Conservation (phyloP, 1,139 yeast genomes). For the Suzukiozyma palmioleophila region DNA sequence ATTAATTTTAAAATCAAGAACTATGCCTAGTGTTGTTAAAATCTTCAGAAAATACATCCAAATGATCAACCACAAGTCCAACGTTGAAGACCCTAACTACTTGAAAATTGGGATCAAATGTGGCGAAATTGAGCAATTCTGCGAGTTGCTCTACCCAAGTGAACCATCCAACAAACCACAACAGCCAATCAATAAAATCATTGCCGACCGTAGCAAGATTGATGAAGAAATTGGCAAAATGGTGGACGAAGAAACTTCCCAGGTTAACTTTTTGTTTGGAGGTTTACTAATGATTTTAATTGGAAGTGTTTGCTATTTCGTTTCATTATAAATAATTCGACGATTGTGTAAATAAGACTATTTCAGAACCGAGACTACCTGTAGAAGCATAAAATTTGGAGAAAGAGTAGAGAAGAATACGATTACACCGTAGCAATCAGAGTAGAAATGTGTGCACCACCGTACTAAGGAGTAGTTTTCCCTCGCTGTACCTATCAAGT, state of each 20-base stretch:
- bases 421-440: no score
- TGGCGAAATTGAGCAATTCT: conserved; percentile 82
- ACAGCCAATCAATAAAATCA: conserved; percentile 19
- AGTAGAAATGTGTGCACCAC: no score
- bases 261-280: conserved; percentile 14
- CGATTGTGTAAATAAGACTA: no score
- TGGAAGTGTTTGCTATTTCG: conserved; percentile 4
- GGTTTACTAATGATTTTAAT: conserved; percentile 5
- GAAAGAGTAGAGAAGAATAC: no score
- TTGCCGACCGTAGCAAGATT: conserved; percentile 25
- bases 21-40: conserved; percentile 69
- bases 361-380: no score
- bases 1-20: conserved; percentile 69
- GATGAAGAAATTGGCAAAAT: conserved; percentile 26
- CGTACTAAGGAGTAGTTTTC: no score
- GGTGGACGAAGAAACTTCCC: conserved; percentile 25
- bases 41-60: conserved; percentile 74
- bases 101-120: conserved; percentile 78
- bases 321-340: background rate
- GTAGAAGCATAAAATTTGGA: no score
- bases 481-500: no score
- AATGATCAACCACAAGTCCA: conserved; percentile 72
- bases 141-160: conserved; percentile 68
- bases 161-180: conserved; percentile 9
- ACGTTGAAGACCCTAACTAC: conserved; percentile 83